phyloP scores from a whole-genome alignment of 257 asterid species.

The Lantana camara region DNA sequence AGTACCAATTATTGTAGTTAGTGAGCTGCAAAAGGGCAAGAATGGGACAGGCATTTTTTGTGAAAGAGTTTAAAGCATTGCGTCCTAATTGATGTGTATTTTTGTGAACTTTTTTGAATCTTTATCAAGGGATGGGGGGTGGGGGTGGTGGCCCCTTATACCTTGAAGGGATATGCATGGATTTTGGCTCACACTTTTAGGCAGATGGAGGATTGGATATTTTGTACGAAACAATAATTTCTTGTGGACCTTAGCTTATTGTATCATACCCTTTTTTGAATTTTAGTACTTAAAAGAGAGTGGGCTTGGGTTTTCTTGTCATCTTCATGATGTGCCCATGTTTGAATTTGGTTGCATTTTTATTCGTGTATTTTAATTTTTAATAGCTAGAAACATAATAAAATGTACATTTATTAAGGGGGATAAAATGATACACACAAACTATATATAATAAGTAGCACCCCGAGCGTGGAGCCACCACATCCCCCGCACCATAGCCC shows the following conservation, averaged over 20 bases:
- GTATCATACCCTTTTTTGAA: background rate
- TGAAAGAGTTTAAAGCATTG: conserved; percentile 20
- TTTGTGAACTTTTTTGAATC: conserved; percentile 9
- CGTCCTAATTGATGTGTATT: conserved; percentile 5
- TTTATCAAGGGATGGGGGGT: background rate
- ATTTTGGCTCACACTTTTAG: conserved; percentile 14
- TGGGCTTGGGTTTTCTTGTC: no score
- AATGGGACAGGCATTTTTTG: conserved; percentile 6
- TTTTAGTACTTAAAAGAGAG: background rate
- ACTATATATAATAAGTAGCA: no score
- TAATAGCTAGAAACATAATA: no score
- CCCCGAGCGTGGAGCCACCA: no score
- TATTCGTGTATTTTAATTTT: no score
- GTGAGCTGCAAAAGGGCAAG: background rate
- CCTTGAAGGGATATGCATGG: background rate
- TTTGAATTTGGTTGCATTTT: no score
- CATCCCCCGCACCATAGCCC: no score
- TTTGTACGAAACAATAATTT: conserved; percentile 12
- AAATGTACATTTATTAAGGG: no score
- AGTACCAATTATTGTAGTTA: conserved; percentile 21
- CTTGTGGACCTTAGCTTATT: conserved; percentile 14
- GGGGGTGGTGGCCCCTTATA: background rate
- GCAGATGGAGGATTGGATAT: background rate
- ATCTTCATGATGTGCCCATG: no score
- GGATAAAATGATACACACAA: no score